phyloP scores from a whole-genome alignment of 148 eudicot species.

The Fagopyrum tataricum region DNA sequence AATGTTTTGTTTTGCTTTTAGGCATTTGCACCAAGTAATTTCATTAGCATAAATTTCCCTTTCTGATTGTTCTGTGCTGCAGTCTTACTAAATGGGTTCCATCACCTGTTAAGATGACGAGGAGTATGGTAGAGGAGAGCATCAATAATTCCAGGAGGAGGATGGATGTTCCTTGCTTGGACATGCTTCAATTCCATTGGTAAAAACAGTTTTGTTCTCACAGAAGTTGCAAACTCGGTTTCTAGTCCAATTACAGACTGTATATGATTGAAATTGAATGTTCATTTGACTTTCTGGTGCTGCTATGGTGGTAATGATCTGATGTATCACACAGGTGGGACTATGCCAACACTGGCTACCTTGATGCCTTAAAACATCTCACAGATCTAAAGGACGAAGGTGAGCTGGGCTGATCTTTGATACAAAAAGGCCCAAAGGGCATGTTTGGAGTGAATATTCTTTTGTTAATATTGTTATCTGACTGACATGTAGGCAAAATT shows the following conservation, averaged over 20 bases:
- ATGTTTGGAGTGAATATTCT: background rate
- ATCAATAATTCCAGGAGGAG: slow-evolving; percentile 79
- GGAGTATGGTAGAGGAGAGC: slow-evolving; percentile 63
- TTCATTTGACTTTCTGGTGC: background rate
- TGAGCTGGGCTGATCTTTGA: slow-evolving; percentile 16
- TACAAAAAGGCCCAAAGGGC: background rate
- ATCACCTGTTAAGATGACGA: slow-evolving; percentile 92
- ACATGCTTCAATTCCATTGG: slow-evolving; percentile 99
- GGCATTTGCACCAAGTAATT: background rate
- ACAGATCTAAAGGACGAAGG: slow-evolving; percentile 97
- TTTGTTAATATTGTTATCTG: background rate
- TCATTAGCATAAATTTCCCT: background rate
- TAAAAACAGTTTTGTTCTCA: slow-evolving; percentile 18
- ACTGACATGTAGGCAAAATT: slow-evolving; percentile 62
- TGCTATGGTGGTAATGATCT: background rate
- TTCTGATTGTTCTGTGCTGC: slow-evolving; percentile 17
- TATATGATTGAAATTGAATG: no score
- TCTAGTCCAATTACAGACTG: background rate
- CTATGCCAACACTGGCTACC: slow-evolving; percentile 86
- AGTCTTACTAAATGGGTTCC: slow-evolving; percentile 99
- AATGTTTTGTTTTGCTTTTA: background rate
- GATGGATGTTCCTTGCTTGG: slow-evolving; percentile 89
- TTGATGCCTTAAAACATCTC: slow-evolving; percentile 93
- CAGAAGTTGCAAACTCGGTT: background rate
- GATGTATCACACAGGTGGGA: slow-evolving; percentile 77